A percentile compares a stretch with the other conserved stretches of the same genome.
These are phyloP conservation scores for Rubroshorea leprosula DNA, from an alignment of 345 rosid species.

Conservation along the genomic window DNA sequence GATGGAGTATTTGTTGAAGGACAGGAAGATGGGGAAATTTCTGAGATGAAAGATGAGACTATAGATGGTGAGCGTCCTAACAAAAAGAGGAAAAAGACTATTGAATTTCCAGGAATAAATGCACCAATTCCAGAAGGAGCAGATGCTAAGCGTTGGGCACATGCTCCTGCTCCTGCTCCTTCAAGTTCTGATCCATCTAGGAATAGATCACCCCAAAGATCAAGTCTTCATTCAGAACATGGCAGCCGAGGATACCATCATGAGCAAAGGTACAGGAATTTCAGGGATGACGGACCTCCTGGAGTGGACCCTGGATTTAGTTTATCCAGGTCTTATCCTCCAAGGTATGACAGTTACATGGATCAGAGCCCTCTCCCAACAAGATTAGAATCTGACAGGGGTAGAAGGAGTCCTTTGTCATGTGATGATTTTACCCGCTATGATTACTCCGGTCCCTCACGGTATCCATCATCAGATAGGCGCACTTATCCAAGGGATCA, in stretches of 20 bases:
- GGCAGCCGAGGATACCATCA: slow-evolving; percentile 29
- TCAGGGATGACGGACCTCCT: slow-evolving; percentile 45
- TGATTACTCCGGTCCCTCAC: no score
- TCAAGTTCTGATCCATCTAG: slow-evolving; percentile 32
- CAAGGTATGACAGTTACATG: slow-evolving; percentile 34
- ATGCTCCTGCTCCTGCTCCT: slow-evolving; percentile 30
- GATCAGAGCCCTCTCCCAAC: neutral
- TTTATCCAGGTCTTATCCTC: slow-evolving; percentile 46
- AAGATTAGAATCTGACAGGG: neutral
- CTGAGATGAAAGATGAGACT: slow-evolving; percentile 16
- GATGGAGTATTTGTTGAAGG: slow-evolving; percentile 49
- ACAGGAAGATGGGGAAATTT: slow-evolving; percentile 68
- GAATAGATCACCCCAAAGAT: slow-evolving; percentile 28
- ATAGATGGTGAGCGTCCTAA: slow-evolving; percentile 13
- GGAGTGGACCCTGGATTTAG: slow-evolving; percentile 36
- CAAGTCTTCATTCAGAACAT: slow-evolving; percentile 27
- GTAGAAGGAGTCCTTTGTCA: neutral
- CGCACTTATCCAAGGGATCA: no score
- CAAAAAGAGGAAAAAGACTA: slow-evolving; percentile 44
- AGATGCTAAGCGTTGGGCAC: slow-evolving; percentile 59
- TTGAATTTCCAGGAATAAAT: slow-evolving; percentile 79
- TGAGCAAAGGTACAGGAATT: slow-evolving; percentile 38
- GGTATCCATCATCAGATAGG: no score
- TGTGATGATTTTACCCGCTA: no score
- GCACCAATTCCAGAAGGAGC: slow-evolving; percentile 78